A percentile compares a stretch with the other conserved stretches of the same genome.
Conservation (phyloP, 1,284 basidiomycete genomes). For the Caloboletus inedulis region DNA sequence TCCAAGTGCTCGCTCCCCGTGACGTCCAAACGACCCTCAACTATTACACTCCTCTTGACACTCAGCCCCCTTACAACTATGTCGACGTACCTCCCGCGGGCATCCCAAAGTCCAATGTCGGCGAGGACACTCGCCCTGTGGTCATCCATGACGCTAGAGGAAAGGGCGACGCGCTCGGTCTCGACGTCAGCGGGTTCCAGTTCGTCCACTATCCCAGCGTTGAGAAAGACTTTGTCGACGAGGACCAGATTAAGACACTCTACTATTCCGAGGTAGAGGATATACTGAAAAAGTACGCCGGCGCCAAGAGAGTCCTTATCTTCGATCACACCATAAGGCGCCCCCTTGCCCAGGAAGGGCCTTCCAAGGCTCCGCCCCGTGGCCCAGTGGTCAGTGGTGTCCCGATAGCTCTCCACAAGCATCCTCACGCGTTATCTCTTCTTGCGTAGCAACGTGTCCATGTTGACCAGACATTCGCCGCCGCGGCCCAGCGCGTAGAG, state of each 20-base stretch:
- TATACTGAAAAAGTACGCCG: conserved; percentile 41
- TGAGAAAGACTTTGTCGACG: conserved; percentile 44
- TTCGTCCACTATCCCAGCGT: conserved; percentile 32
- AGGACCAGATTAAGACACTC: conserved; percentile 35
- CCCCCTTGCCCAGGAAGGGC: not conserved
- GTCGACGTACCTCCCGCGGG: conserved; percentile 26
- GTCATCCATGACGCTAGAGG: conserved; percentile 36
- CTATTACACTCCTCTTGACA: conserved; percentile 21
- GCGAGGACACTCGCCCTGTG: conserved; percentile 23
- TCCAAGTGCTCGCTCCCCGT: conserved; percentile 17
- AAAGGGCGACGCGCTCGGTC: conserved; percentile 33
- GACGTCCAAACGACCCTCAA: conserved; percentile 34
- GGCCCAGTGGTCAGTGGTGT: conserved; percentile 36
- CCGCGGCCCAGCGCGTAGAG: conserved; percentile 39
- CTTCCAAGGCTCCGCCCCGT: conserved; percentile 7
- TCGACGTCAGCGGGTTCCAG: conserved; percentile 45
- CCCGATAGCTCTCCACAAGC: not conserved
- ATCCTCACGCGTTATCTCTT: not conserved
- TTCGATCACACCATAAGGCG: conserved; percentile 48
- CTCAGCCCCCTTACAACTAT: conserved; percentile 30
- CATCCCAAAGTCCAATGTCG: conserved; percentile 25
- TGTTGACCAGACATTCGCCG: conserved; percentile 44
- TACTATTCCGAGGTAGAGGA: conserved; percentile 43
- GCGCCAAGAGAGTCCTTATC: conserved; percentile 42
- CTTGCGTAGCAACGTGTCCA: conserved; percentile 31